These are phyloP conservation scores for Thraustochytrium striatum DNA, from an alignment of 352 stramenopile species.

Conservation along the genomic window DNA sequence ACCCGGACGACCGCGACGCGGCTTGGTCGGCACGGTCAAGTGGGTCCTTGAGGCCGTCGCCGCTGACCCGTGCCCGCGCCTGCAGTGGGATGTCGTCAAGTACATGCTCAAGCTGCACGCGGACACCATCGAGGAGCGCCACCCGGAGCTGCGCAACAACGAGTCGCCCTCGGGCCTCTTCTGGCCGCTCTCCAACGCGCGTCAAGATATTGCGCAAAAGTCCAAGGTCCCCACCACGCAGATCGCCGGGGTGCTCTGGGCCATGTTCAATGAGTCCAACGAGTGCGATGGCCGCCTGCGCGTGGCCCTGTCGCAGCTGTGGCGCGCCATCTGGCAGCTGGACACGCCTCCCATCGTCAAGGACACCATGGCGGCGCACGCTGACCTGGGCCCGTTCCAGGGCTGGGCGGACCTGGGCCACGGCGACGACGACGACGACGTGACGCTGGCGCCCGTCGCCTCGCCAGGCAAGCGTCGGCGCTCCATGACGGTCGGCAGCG, in stretches of 20 bases:
- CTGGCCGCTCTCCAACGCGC: slow-evolving; percentile 25
- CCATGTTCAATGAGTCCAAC: slow-evolving; percentile 36
- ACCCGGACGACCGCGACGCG: slow-evolving; percentile 13
- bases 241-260: slow-evolving; percentile 29
- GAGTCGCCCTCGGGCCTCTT: slow-evolving; percentile 44
- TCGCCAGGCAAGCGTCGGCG: too few species aligned
- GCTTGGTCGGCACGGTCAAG: slow-evolving; percentile 40
- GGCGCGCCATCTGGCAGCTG: slow-evolving; percentile 36
- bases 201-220: slow-evolving; percentile 19
- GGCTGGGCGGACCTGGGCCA: neutral
- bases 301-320: slow-evolving; percentile 17
- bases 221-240: slow-evolving; percentile 8
- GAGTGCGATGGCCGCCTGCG: slow-evolving; percentile 38
- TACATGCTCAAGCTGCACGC: slow-evolving; percentile 32
- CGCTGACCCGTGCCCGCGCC: neutral
- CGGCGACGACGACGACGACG: slow-evolving; percentile 7
- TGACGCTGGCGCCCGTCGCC: too few species aligned
- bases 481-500: too few species aligned
- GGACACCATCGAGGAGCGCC: slow-evolving; percentile 15
- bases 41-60: slow-evolving; percentile 38
- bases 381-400: slow-evolving; percentile 21
- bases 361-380: neutral
- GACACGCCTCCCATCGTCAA: slow-evolving; percentile 37
- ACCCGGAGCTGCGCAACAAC: slow-evolving; percentile 24
- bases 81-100: slow-evolving; percentile 46